A percentile compares a stretch with the other conserved stretches of the same genome.
phyloP scores from a whole-genome alignment of 2,329 filamentous ascomycete genomes.

The Hypoxylon sp. region DNA sequence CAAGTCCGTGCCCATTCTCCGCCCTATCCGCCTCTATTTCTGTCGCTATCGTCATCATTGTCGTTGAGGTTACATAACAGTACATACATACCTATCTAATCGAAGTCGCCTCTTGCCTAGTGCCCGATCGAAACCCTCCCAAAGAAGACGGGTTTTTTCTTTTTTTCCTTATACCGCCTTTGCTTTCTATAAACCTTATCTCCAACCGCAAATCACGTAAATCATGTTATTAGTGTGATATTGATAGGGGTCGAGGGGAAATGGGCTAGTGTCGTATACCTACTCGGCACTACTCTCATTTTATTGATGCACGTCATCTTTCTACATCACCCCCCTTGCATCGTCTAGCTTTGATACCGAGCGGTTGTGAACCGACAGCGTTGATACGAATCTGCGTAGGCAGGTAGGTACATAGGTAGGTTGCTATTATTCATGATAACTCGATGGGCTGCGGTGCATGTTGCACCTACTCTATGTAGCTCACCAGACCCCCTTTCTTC shows the following conservation, averaged over 20 bases:
- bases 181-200: too few species aligned
- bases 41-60: conserved; percentile 18
- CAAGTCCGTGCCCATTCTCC: background rate
- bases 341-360: background rate
- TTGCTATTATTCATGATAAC: too few species aligned
- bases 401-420: too few species aligned
- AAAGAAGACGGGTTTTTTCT: too few species aligned
- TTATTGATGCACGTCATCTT: conserved; percentile 33
- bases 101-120: conserved; percentile 6
- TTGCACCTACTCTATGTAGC: conserved; percentile 29
- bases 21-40: conserved; percentile 1
- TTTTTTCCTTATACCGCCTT: too few species aligned
- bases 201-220: too few species aligned
- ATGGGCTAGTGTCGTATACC: too few species aligned
- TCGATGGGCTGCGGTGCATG: conserved; percentile 5
- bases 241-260: conserved; percentile 12
- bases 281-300: conserved; percentile 22
- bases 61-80: conserved; percentile 17
- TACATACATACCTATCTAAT: too few species aligned
- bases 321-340: conserved; percentile 20
- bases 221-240: too few species aligned
- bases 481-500: conserved; percentile 32
- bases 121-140: too few species aligned
- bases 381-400: too few species aligned
- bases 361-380: too few species aligned